Percentiles rank a stretch among this genome's conserved stretches.
Conservation (phyloP, 2,329 filamentous ascomycete species). For the Ceratocystis harringtonii region DNA sequence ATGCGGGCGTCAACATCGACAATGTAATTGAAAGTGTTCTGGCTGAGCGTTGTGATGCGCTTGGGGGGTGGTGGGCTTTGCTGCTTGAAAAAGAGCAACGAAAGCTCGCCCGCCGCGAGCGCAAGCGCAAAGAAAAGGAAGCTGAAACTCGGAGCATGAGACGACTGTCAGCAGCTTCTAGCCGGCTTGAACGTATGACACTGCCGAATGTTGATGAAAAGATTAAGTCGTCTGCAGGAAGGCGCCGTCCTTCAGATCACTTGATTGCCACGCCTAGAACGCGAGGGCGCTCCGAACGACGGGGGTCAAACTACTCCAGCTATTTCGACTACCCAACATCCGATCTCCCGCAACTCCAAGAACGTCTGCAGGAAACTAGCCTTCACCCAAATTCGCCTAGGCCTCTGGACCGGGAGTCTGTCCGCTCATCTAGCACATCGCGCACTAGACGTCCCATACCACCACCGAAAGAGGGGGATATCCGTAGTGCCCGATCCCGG, state of each 20-base stretch:
- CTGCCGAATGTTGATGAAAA: slow-evolving; percentile 70
- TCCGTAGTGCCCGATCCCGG: slow-evolving; percentile 54
- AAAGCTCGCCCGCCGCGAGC: slow-evolving; percentile 65
- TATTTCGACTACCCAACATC: slow-evolving; percentile 50
- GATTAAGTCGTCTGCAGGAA: slow-evolving; percentile 21
- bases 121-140: slow-evolving; percentile 74
- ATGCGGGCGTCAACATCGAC: slow-evolving; percentile 86
- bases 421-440: slow-evolving; percentile 63
- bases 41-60: slow-evolving; percentile 71
- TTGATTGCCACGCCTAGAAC: slow-evolving; percentile 40
- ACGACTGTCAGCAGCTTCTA: slow-evolving; percentile 77
- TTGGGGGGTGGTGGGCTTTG: slow-evolving; percentile 93
- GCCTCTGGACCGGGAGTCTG: slow-evolving; percentile 64
- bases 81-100: slow-evolving; percentile 87
- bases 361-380: slow-evolving; percentile 29
- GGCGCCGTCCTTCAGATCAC: slow-evolving; percentile 30
- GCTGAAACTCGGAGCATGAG: slow-evolving; percentile 63
- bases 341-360: slow-evolving; percentile 64
- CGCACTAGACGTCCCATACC: slow-evolving; percentile 59
- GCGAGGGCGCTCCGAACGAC: slow-evolving; percentile 62
- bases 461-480: slow-evolving; percentile 68
- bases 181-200: slow-evolving; percentile 66
- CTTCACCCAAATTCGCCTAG: slow-evolving; percentile 39
- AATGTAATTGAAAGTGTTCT: slow-evolving; percentile 87
- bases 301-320: slow-evolving; percentile 52